These are phyloP conservation scores for Colletotrichum musicola DNA, from an alignment of 2,329 filamentous ascomycete species.

Conservation along the genomic window DNA sequence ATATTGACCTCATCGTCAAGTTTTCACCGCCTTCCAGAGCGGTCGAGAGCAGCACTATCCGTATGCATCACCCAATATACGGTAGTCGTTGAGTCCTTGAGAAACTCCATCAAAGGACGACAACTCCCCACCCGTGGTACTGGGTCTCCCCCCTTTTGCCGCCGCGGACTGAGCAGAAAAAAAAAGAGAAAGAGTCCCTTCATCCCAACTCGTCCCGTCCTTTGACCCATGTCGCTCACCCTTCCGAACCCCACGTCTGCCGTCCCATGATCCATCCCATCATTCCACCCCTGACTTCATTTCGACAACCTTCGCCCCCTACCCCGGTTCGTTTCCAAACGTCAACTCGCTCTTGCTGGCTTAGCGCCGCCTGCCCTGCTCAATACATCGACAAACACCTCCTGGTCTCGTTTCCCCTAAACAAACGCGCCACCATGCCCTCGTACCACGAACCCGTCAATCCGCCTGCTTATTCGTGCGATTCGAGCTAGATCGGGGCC, in stretches of 20 bases:
- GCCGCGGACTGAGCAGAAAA: conserved; percentile 2
- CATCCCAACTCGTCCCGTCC: conserved; percentile 10
- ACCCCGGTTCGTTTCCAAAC: conserved; percentile 26
- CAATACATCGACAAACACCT: conserved; percentile 14
- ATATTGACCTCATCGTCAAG: too few relatives aligned
- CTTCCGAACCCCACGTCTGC: conserved; percentile 17
- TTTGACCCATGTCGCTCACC: conserved; percentile 7
- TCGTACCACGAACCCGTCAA: conserved; percentile 8
- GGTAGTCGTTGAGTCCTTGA: neutral
- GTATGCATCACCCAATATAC: neutral
- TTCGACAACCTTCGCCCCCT: conserved; percentile 3
- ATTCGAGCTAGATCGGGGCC: conserved; percentile 13
- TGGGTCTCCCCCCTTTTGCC: conserved; percentile 24
- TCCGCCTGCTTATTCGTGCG: conserved; percentile 24
- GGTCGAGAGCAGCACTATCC: neutral
- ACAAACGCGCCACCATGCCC: conserved; percentile 23
- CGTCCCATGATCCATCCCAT: conserved; percentile 10
- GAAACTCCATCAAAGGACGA: conserved; percentile 1
- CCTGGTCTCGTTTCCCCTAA: conserved; percentile 33
- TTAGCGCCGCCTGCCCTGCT: conserved; percentile 3
- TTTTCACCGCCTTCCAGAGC: too few relatives aligned
- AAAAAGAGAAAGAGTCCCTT: conserved; percentile 13
- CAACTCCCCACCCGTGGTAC: conserved; percentile 22
- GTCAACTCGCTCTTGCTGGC: conserved; percentile 23
- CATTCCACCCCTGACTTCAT: conserved; percentile 30